Percentiles rank a stretch among this genome's conserved stretches.
phyloP scores from a whole-genome alignment of 352 stramenopile genomes.

The Globisporangium alternatum region DNA sequence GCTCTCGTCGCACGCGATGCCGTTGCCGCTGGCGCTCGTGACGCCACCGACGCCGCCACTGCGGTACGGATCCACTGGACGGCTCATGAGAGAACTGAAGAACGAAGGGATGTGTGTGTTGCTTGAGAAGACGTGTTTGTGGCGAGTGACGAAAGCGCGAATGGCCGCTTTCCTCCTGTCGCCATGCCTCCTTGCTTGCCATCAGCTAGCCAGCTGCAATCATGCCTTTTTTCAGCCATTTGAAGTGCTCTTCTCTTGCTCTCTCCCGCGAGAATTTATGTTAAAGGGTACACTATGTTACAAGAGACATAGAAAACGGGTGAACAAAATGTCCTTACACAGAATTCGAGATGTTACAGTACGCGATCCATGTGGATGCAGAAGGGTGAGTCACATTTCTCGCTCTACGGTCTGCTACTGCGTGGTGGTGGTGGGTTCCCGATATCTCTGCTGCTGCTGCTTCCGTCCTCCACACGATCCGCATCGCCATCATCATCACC shows the following conservation, averaged over 20 bases:
- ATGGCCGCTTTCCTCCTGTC: background rate
- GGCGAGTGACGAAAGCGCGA: constrained; percentile 3
- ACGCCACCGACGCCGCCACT: background rate
- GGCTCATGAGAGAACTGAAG: constrained; percentile 1
- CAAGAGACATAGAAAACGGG: background rate
- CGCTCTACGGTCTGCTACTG: background rate
- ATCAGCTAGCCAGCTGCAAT: background rate
- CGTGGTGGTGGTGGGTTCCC: background rate
- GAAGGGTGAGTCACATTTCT: too few relatives aligned
- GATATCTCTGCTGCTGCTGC: background rate
- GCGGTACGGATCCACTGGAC: background rate
- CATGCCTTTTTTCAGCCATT: background rate
- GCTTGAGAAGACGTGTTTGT: background rate
- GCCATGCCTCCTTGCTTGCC: background rate
- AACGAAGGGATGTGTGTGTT: background rate
- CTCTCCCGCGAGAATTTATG: background rate
- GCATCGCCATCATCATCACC: background rate
- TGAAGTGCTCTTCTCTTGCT: background rate
- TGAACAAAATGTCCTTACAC: too few relatives aligned
- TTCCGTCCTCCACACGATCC: too few relatives aligned
- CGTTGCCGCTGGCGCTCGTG: constrained; percentile 1
- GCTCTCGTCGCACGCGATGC: constrained; percentile 11
- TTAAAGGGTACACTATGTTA: background rate
- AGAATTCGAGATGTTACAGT: background rate
- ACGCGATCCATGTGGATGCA: background rate